Percentiles rank a stretch among this genome's conserved stretches.
Evolutionary conservation across 1,284 basidiomycete genomes (phyloP).

Genomic region (Ceratobasidium sp.): DNA sequence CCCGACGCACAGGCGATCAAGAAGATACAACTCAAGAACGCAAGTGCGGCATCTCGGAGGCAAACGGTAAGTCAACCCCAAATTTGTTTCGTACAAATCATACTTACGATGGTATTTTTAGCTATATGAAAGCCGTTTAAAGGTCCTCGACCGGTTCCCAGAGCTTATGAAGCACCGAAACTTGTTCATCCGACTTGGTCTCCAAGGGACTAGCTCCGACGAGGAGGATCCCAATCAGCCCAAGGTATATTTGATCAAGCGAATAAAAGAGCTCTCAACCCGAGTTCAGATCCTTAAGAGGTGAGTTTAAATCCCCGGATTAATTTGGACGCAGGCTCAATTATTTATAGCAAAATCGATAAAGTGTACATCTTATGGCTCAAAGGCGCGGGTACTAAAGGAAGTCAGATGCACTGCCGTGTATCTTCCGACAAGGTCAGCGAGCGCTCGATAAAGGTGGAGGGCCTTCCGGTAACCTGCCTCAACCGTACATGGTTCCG

Average conservation of each 20-base stretch:
- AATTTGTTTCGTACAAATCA: neutral
- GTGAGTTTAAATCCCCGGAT: neutral
- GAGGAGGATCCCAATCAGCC: neutral
- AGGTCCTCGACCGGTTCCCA: neutral
- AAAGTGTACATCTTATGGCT: neutral
- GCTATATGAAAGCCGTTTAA: neutral
- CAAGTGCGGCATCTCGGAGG: neutral
- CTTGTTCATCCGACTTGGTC: neutral
- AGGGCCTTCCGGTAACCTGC: neutral
- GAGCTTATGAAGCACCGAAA: neutral
- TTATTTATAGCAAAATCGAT: neutral
- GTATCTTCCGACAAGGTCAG: neutral
- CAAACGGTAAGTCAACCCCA: neutral
- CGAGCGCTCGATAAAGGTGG: neutral
- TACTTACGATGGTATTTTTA: neutral
- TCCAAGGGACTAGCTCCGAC: neutral
- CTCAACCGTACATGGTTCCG: neutral
- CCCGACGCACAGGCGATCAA: neutral
- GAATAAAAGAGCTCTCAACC: neutral
- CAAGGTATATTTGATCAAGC: neutral
- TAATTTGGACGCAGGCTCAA: neutral
- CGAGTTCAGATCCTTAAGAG: neutral
- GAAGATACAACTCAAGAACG: neutral
- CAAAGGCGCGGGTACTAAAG: slow-evolving; percentile 2
- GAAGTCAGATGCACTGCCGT: neutral